Base-by-base conservation (phyloP, 306 rosid genomes). In the Abrus precatorius region DNA sequence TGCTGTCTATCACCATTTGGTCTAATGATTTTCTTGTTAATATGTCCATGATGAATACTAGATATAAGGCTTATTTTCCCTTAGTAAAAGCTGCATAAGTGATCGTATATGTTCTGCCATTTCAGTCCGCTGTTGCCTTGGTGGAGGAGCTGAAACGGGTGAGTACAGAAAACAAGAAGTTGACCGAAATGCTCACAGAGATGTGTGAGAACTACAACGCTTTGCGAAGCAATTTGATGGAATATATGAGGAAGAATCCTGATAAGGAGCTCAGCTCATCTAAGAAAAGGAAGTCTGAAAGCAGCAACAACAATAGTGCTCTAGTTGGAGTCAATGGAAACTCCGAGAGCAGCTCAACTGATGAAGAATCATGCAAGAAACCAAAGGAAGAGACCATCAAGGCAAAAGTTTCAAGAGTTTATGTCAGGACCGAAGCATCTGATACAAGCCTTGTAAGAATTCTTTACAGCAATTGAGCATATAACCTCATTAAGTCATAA, bases 291-390 rank as follows among this genome's bases (percentile, higher is more conserved):
- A 94, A 94, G 44, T 92, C 93, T 0, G 95, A 91, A 43, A 87
- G 93, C 79, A 88, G 92, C 62, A 85, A 82, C 77, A 87, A 82
- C 76, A 83, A 81, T 59, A 76, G 79, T 61, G 59, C 64, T 75
- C 66, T 75, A 66, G 38, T 69, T 14, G 74, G 63, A 36, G 69
- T 77, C 61, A 85, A 87, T 74, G 97, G 95, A 11, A 95, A 88
- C 89, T 93, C 99, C 1, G 99, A 90, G 40, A 91, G 94, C 80
- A 92, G 99, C 88, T 93, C 99, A 5, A 89, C 93, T 34, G 97
- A 96, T 47, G 97, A 92, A 74, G 93, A 89, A 41, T 89, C 98
- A 2, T 88, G 80, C 89, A 96, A 92, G 97, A 93, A 90, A 81
- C 89, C 97, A 13, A 90, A 64, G 50, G 89, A 90, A 85, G 97